Base-by-base conservation (phyloP, 2,329 filamentous ascomycete species). In the Ascochyta rabiei region DNA sequence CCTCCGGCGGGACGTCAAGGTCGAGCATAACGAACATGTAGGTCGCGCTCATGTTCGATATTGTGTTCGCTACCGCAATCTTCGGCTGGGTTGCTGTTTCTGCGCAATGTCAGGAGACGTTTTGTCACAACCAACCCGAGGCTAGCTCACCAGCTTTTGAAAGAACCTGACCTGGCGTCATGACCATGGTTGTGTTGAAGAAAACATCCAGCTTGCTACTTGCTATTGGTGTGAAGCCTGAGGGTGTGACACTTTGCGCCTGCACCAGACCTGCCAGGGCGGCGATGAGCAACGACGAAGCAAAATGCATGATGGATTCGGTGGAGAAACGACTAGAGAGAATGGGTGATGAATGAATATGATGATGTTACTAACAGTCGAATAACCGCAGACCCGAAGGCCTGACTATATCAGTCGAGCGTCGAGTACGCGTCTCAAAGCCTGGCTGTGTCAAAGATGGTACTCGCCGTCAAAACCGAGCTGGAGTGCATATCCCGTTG, bases 1-100 rank as follows among this genome's bases (percentile, higher is more conserved):
- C 48, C 34, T 44, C 56, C 13, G 68, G 62, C 7, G 71, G 71
- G 1, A 74, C 69, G 43, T 74, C 72, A 9, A 74, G 65, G 45
- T 74, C 72, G 16, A 74, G 43, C 72, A 74, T 74, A 19, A 74
- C 62, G 56, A 73, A 74, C 57, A 74, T 63, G 60, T 63, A 74
- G 2, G 67, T 71, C 2, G 65, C 62, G 23, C 19, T 53, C 13
- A 52, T 19, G 40, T 61, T 61, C 24, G 57, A 40, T 21, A 54
- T 56, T 21, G 53, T 44, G 33, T 53, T 63, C 7, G 64, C 38
- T 15, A 72, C 26, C 10, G 68, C 72, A 43, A 74, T 52, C 46
- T 66, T 64, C 12, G 72, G 72, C 53, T 68, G 63, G 18, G 26
- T 59, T 24, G 66, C 54, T 1, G 66, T 70, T 46, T 53, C 70